Percentiles rank a stretch among this genome's conserved stretches.
phyloP scores from a whole-genome alignment of 2,329 filamentous ascomycete species.

The Monosporascus sp. region DNA sequence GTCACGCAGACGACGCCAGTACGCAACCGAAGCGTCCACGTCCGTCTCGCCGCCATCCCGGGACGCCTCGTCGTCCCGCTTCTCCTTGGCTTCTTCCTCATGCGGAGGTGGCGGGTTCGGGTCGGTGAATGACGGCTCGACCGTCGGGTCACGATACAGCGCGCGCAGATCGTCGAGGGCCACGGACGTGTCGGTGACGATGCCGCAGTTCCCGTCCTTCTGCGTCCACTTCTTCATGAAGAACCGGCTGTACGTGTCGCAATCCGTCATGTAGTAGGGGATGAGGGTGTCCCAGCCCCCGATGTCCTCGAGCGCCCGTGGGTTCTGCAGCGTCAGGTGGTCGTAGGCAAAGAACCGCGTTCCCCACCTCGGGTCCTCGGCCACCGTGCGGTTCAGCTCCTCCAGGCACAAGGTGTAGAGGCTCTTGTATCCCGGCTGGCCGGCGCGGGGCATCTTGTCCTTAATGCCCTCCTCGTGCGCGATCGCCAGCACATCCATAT shows the following conservation, averaged over 20 bases:
- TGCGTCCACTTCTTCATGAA: conserved; percentile 40
- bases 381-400: conserved; percentile 28
- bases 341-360: conserved; percentile 55
- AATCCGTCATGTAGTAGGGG: conserved; percentile 54
- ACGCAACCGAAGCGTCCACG: conserved; percentile 21
- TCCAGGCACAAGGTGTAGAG: conserved; percentile 36
- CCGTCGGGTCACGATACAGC: conserved; percentile 38
- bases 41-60: conserved; percentile 8
- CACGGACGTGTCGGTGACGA: conserved; percentile 41
- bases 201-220: conserved; percentile 32
- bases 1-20: conserved; percentile 21
- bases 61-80: conserved; percentile 7
- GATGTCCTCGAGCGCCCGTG: conserved; percentile 42
- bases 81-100: conserved; percentile 8
- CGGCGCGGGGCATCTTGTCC: conserved; percentile 24
- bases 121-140: conserved; percentile 31
- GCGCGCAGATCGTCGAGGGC: conserved; percentile 40
- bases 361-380: conserved; percentile 38
- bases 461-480: conserved; percentile 36
- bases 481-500: conserved; percentile 48
- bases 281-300: conserved; percentile 55
- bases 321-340: conserved; percentile 52
- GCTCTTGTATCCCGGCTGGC: conserved; percentile 33
- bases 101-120: conserved; percentile 31
- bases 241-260: conserved; percentile 48